Evolutionary conservation across 2,329 filamentous ascomycete species (phyloP), one percentile per base, ranked within the genome.

Genomic region (Hansfordia pulvinata): DNA sequence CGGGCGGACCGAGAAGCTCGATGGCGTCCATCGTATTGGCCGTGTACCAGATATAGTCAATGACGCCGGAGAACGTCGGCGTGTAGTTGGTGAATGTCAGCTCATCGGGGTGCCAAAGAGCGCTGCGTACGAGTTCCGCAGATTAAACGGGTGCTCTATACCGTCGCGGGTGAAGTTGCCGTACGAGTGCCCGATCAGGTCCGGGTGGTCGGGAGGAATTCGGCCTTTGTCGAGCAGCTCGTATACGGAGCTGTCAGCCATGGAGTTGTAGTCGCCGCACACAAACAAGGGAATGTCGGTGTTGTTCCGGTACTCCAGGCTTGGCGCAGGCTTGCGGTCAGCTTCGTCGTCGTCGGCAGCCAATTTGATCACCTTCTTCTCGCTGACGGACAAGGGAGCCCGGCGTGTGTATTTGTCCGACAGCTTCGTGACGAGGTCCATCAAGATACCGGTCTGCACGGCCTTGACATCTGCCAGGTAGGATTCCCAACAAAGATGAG

Each of bases 11-110:
- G 4, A 94, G 73, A 28, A 94, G 55, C 28, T 79, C 79, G 11
- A 83, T 76, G 14, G 92, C 80, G 46, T 90, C 81, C 23, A 94
- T 62, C 13, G 79, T 75, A 52, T 90, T 93, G 31, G 84, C 88
- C 30, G 85, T 86, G 55, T 93, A 98, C 85, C 86, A 96, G 43
- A 98, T 84, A 53, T 96, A 94, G 50, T 98, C 90, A 39, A 98
- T 80, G 30, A 92, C 82, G 35, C 85, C 86, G 27, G 73, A 71
- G 56, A 94, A 98, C n/a, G 75, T 74, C 2, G 90, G 86, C 10
- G 85, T 92, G 54, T 96, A 98, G 54, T 98, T 98, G 24, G 90
- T 98, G 52, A 93, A 98, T 4, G 75, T 74, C 41, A 96, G 60
- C 48, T 93, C 83, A 31, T 85, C 80, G 6, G 75, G 19, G 90